These are phyloP conservation scores for Thelonectria olida DNA, from an alignment of 2,329 filamentous ascomycete species.

Conservation along the genomic window DNA sequence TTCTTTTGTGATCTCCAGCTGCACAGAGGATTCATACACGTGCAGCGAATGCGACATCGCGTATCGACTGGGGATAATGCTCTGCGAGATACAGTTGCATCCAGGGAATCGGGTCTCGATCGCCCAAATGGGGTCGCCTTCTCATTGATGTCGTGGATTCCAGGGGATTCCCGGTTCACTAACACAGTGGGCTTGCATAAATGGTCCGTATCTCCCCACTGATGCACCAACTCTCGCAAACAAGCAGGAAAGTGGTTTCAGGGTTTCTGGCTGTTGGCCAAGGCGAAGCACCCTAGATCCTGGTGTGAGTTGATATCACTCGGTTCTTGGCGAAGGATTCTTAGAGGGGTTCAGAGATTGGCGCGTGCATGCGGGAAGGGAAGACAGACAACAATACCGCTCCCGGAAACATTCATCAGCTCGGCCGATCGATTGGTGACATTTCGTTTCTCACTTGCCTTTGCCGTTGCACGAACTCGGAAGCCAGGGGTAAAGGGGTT, in stretches of 20 bases:
- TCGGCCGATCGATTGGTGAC: slow-evolving; percentile 2
- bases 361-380: slow-evolving; percentile 16
- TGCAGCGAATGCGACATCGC: slow-evolving; percentile 17
- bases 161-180: slow-evolving; percentile 8
- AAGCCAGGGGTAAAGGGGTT: not conserved
- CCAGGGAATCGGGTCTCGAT: slow-evolving; percentile 28
- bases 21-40: slow-evolving; percentile 10
- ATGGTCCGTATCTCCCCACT: not conserved
- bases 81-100: slow-evolving; percentile 17
- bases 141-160: slow-evolving; percentile 15
- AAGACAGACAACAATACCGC: not conserved
- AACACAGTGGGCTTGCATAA: not conserved
- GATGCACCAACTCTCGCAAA: slow-evolving; percentile 4
- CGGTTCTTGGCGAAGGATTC: not conserved
- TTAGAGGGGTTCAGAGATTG: slow-evolving; percentile 1
- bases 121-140: slow-evolving; percentile 6
- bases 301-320: not conserved
- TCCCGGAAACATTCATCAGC: not conserved
- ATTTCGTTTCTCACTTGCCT: not conserved
- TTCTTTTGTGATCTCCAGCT: not conserved
- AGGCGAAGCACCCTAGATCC: slow-evolving; percentile 1
- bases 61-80: slow-evolving; percentile 17
- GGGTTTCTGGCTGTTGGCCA: not conserved
- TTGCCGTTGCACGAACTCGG: not conserved
- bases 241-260: slow-evolving; percentile 1